A percentile compares a stretch with the other conserved stretches of the same genome.
phyloP scores from a whole-genome alignment of 108 stramenopile species.

The Cylindrotheca closterium region DNA sequence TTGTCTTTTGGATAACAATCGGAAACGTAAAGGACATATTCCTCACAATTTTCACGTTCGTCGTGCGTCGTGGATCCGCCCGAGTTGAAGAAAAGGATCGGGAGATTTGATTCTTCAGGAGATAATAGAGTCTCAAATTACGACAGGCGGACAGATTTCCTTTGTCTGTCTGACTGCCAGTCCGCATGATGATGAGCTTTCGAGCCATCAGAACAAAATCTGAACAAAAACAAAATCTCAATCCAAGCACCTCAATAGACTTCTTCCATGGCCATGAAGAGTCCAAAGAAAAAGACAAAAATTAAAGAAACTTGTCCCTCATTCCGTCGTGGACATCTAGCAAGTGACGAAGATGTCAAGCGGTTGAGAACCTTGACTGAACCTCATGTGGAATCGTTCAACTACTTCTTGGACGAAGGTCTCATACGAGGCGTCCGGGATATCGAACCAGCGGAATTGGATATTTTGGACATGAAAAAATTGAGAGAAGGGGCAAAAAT shows the following conservation, averaged over 20 bases:
- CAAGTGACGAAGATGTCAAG: constrained; percentile 45
- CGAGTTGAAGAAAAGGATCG: neutral
- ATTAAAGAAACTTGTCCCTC: constrained; percentile 61
- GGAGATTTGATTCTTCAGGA: too few relatives aligned
- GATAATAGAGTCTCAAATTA: too few relatives aligned
- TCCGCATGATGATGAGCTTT: too few relatives aligned
- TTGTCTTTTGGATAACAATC: neutral
- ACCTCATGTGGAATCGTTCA: constrained; percentile 82
- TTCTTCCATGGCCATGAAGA: too few relatives aligned
- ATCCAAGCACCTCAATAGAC: too few relatives aligned
- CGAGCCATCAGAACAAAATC: too few relatives aligned
- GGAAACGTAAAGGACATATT: neutral
- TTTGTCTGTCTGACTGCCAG: too few relatives aligned
- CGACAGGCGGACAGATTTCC: too few relatives aligned
- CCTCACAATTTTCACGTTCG: neutral
- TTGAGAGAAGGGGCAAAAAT: constrained; percentile 22
- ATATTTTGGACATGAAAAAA: constrained; percentile 47
- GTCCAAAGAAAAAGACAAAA: constrained; percentile 6
- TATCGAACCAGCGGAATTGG: constrained; percentile 66
- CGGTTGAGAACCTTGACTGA: constrained; percentile 60
- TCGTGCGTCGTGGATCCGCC: neutral
- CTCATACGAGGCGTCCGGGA: constrained; percentile 56
- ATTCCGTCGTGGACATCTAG: constrained; percentile 72
- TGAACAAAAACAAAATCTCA: too few relatives aligned
- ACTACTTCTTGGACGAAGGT: constrained; percentile 77